A percentile compares a stretch with the other conserved stretches of the same genome.
These are phyloP conservation scores for Picochlorum sp. DNA, from an alignment of 139 green algal genomes.

Conservation along the genomic window DNA sequence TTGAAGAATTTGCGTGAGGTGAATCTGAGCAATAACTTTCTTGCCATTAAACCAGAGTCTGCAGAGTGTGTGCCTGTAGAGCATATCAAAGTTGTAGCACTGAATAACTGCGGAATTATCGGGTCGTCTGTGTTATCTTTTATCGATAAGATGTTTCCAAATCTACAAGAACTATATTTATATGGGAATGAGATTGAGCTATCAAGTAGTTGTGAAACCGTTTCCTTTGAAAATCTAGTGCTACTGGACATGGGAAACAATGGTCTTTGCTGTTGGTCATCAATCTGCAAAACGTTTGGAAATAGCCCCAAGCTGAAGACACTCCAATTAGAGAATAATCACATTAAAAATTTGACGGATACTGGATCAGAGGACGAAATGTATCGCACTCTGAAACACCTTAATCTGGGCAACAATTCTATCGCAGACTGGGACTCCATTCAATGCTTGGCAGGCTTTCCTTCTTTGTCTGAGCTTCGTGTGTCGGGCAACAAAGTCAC, in stretches of 20 bases:
- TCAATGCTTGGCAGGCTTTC: constrained; percentile 47
- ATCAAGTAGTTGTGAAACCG: background rate
- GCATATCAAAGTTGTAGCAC: constrained; percentile 43
- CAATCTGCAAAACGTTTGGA: constrained; percentile 29
- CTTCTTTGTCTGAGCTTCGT: constrained; percentile 43
- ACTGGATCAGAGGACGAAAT: background rate
- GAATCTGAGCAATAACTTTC: constrained; percentile 44
- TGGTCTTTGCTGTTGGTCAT: constrained; percentile 20
- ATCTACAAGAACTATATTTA: constrained; percentile 53
- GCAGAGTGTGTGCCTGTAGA: background rate
- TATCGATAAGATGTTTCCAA: constrained; percentile 32
- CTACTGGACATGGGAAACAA: constrained; percentile 36
- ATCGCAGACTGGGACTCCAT: constrained; percentile 48
- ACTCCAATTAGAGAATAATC: constrained; percentile 54
- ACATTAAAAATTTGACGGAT: constrained; percentile 1
- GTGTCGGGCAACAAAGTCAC: constrained; percentile 58
- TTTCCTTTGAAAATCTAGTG: background rate
- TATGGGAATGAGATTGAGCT: constrained; percentile 42
- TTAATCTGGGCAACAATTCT: background rate
- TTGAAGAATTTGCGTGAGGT: constrained; percentile 30
- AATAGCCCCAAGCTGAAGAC: constrained; percentile 38
- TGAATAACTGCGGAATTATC: constrained; percentile 48
- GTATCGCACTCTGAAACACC: background rate
- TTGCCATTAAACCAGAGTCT: constrained; percentile 8
- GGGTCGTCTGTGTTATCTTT: constrained; percentile 47